Percentiles rank a stretch among this genome's conserved stretches.
phyloP scores from a whole-genome alignment of 257 asterid species.

The Fraxinus americana region DNA sequence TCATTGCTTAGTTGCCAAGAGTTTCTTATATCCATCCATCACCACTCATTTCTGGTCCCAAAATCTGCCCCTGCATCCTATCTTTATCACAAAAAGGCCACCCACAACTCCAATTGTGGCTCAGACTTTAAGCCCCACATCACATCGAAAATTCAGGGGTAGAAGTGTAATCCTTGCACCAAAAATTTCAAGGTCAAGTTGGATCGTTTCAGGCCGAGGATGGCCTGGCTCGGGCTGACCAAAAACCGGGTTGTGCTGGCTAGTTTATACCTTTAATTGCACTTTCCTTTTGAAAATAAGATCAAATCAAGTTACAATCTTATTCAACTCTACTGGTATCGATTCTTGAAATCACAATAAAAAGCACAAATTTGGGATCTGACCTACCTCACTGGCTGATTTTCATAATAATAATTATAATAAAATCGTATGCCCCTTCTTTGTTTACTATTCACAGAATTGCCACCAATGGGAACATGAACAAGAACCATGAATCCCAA shows the following conservation, averaged over 20 bases:
- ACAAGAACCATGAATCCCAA: slow-evolving; percentile 6
- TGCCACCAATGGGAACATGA: slow-evolving; percentile 16
- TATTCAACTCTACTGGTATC: too few relatives aligned
- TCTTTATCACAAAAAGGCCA: slow-evolving; percentile 38
- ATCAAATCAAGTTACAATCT: too few relatives aligned
- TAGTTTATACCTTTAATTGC: background rate
- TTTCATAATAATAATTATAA: background rate
- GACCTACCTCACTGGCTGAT: background rate
- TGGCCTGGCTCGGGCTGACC: background rate
- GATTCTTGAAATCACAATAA: background rate
- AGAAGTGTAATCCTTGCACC: background rate
- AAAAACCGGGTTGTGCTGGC: background rate
- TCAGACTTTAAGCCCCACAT: background rate
- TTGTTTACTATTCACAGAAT: slow-evolving; percentile 21
- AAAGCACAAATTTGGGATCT: background rate
- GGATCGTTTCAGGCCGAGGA: background rate
- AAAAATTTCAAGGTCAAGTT: background rate
- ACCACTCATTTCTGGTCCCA: slow-evolving; percentile 33
- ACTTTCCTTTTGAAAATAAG: too few relatives aligned
- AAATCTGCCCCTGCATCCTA: slow-evolving; percentile 16
- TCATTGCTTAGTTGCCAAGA: background rate
- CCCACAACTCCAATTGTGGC: slow-evolving; percentile 12
- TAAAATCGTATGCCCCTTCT: slow-evolving; percentile 1
- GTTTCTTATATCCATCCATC: slow-evolving; percentile 24
- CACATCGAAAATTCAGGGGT: background rate